phyloP scores from a whole-genome alignment of 495 filamentous ascomycete genomes.

The Talaromyces proteolyticus region DNA sequence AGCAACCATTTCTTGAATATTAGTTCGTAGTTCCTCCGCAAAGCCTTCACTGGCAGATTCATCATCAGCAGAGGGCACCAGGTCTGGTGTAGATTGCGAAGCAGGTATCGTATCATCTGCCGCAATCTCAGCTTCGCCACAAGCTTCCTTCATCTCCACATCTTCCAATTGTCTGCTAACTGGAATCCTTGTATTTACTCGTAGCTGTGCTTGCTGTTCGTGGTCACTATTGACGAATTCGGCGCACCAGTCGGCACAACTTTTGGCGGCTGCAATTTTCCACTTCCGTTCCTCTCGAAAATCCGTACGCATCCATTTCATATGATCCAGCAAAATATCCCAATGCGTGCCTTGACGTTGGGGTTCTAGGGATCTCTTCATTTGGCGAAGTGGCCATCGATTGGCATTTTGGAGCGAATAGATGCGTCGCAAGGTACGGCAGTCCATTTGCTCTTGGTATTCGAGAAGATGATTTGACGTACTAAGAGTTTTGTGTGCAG shows the following conservation, averaged over 20 bases:
- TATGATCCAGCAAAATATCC: conserved; percentile 82
- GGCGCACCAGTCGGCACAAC: conserved; percentile 72
- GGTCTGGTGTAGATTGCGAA: conserved; percentile 61
- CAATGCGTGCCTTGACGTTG: conserved; percentile 65
- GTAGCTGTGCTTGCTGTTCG: conserved; percentile 58
- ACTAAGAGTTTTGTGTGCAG: conserved; percentile 75
- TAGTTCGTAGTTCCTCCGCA: conserved; percentile 38
- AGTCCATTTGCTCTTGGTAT: conserved; percentile 77
- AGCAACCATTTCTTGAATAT: conserved; percentile 33
- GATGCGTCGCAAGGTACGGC: conserved; percentile 73
- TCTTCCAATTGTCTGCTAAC: conserved; percentile 11
- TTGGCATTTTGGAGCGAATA: conserved; percentile 85
- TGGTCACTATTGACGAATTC: conserved; percentile 63
- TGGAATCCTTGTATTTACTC: conserved; percentile 52
- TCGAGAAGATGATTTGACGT: conserved; percentile 71
- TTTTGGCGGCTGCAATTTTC: conserved; percentile 76
- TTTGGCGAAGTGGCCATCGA: conserved; percentile 85
- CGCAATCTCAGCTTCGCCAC: conserved; percentile 10
- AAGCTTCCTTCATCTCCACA: background rate
- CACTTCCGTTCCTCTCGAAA: conserved; percentile 91
- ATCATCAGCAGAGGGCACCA: conserved; percentile 59
- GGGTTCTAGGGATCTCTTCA: conserved; percentile 74
- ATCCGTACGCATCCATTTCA: conserved; percentile 96
- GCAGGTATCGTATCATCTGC: conserved; percentile 24
- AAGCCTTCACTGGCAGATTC: conserved; percentile 45